Conservation (phyloP, 2,329 filamentous ascomycete genomes). For the Neopestalotiopsis sp. region DNA sequence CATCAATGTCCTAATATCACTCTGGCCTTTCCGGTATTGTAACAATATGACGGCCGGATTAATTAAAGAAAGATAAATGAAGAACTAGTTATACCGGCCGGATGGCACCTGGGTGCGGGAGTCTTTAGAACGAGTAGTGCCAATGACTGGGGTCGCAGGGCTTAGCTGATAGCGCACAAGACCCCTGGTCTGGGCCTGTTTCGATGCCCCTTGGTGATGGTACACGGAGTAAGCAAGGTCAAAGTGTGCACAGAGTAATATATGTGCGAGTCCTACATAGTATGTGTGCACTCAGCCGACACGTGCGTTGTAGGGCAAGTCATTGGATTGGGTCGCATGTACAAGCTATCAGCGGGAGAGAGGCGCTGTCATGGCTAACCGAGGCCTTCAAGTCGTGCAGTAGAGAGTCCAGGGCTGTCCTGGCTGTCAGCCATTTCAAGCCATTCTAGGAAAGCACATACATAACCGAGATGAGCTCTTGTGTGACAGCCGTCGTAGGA, state of each 20-base stretch:
- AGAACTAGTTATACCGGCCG: not conserved
- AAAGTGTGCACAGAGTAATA: too few relatives aligned
- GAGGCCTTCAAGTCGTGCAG: not conserved
- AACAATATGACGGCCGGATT: not conserved
- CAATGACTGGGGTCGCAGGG: not conserved
- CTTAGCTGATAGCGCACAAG: not conserved
- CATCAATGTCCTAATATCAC: conserved; percentile 1
- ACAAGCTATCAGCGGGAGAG: not conserved
- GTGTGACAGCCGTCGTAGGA: not conserved
- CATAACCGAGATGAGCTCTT: conserved; percentile 10
- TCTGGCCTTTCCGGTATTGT: not conserved
- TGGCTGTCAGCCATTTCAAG: not conserved
- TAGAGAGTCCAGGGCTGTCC: not conserved
- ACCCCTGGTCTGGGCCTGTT: not conserved
- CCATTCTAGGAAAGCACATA: not conserved
- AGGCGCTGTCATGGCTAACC: not conserved
- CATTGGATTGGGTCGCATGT: not conserved
- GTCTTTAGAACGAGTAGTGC: not conserved
- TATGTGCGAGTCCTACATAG: too few relatives aligned
- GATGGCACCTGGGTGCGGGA: not conserved
- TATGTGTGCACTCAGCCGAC: not conserved
- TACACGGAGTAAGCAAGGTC: too few relatives aligned
- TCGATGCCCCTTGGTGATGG: not conserved
- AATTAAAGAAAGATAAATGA: not conserved
- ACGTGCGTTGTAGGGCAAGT: not conserved